Base-by-base conservation (phyloP, 805 yeast genomes). In the Saccharomycopsis schoenii region DNA sequence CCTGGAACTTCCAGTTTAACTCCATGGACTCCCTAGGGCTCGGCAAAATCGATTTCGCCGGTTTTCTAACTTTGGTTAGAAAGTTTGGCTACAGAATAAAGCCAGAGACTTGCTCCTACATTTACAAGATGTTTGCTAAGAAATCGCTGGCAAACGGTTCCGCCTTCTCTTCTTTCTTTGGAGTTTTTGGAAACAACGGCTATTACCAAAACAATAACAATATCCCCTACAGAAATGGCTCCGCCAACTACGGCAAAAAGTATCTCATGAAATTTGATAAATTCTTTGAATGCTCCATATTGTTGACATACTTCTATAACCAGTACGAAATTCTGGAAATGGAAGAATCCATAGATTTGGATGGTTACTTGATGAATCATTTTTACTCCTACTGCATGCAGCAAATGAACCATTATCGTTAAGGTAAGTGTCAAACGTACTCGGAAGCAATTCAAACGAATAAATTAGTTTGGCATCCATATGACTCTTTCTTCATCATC, bases 211-310 rank as follows among this genome's bases (percentile, higher is more conserved):
- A 47, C 3, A 21, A 21, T 10, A 10, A 47, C 4, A 21, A 21
- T 17, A 47, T 19, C 11, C 34, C n/a, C 11, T 21, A 47, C 25
- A 25, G 34, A 24, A 47, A 21, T 17, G n/a, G 21, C n/a, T 21
- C 4, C 15, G 24, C 14, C 37, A 24, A 12, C 36, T 5, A 37
- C 50, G 67, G 68, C 15, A 58, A 25, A 34, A 61, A 61, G 29
- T 68, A 67, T 37, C 75, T 74, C 60, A 69, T 89, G 72, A 83
- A 86, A 63, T 89, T 89, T 70, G 96, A 89, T 70, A 79, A 83
- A 70, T 89, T 89, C 72, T 89, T 89, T 41, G 96, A 89, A 70
- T 78, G 88, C 58, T 78, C 89, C 65, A 86, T 88, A 17, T 86
- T 88, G 77, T 76, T 89, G 59, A 63, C 62, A 21, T 61, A 59